Conservation (phyloP, 2,329 filamentous ascomycete species). For the Botrytis elliptica region DNA sequence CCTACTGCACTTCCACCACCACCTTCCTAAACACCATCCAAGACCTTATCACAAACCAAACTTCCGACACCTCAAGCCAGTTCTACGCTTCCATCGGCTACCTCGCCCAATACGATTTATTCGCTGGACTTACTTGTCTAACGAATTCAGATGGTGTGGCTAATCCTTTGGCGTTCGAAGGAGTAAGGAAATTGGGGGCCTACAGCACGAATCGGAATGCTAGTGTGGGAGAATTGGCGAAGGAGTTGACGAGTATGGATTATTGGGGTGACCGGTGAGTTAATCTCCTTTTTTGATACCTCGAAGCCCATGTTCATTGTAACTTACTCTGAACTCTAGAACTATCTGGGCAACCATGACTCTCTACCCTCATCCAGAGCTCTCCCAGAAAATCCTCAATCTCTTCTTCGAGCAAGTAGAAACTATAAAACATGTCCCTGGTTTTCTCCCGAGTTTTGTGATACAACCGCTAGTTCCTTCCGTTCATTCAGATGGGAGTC, state of each 20-base stretch:
- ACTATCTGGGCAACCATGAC: not conserved
- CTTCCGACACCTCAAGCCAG: not conserved
- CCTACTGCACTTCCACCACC: not conserved
- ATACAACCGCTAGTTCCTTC: not conserved
- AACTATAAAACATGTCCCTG: not conserved
- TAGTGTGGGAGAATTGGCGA: not conserved
- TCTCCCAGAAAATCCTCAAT: not conserved
- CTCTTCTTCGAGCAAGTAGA: not conserved
- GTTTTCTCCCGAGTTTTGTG: not conserved
- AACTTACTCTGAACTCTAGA: not conserved
- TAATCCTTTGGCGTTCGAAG: not conserved
- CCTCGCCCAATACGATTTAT: not conserved
- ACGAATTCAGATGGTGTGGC: not conserved
- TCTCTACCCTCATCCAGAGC: not conserved
- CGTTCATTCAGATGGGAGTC: not conserved
- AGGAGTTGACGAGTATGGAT: not conserved
- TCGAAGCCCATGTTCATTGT: not conserved
- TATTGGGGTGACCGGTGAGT: not conserved
- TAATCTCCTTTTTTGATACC: not conserved
- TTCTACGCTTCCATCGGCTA: not conserved
- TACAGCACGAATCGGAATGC: not conserved
- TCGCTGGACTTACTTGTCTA: not conserved
- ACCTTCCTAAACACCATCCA: not conserved
- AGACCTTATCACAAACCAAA: not conserved
- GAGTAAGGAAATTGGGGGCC: not conserved